phyloP scores from a whole-genome alignment of 768 basidiomycete species.

The Trametes gibbosa region DNA sequence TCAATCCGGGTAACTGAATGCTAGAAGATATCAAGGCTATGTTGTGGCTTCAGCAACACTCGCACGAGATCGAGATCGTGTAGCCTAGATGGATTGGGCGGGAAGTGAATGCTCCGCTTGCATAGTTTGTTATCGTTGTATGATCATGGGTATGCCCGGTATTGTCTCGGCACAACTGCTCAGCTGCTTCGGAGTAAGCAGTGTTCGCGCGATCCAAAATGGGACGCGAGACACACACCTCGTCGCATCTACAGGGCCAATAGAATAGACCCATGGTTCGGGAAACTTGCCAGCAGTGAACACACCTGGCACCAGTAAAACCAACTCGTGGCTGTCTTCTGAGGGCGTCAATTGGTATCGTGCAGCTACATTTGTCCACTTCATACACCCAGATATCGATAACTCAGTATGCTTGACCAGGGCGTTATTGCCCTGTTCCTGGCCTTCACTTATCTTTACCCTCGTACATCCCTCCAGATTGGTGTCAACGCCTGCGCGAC shows the following conservation, averaged over 20 bases:
- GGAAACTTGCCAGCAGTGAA: not conserved
- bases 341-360: not conserved
- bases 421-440: not conserved
- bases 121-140: not conserved
- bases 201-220: not conserved
- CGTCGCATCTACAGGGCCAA: too few species aligned
- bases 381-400: not conserved
- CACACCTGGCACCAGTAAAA: too few species aligned
- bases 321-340: not conserved
- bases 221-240: too few species aligned
- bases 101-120: conserved; percentile 3
- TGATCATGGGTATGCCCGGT: not conserved
- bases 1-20: not conserved
- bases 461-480: conserved; percentile 42
- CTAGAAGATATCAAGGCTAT: not conserved
- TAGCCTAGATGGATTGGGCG: not conserved
- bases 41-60: not conserved
- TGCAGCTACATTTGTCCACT: conserved; percentile 1
- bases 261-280: too few species aligned
- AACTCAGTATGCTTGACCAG: not conserved
- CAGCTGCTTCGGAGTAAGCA: not conserved
- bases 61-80: not conserved
- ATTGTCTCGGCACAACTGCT: not conserved
- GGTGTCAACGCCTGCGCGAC: conserved; percentile 75
- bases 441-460: not conserved